phyloP scores from a whole-genome alignment of 2,329 filamentous ascomycete genomes.

The Waltergamsia citrina region DNA sequence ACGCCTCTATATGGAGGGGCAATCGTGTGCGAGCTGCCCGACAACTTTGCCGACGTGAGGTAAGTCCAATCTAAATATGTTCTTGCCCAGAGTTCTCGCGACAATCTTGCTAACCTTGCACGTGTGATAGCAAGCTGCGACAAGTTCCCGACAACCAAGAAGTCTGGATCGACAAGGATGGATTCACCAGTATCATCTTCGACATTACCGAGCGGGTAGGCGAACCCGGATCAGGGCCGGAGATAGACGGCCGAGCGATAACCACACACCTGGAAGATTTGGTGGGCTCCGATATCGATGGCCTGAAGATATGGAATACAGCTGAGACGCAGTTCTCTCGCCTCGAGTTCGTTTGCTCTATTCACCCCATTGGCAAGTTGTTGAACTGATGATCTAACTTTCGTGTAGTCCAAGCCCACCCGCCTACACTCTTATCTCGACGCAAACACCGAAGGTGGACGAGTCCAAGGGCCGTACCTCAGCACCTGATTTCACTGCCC shows the following conservation, averaged over 20 bases:
- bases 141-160: conserved; percentile 84
- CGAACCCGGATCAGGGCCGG: conserved; percentile 37
- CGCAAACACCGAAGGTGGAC: conserved; percentile 36
- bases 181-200: conserved; percentile 80
- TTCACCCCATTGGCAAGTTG: background rate
- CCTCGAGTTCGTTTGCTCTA: conserved; percentile 33
- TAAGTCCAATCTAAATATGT: conserved; percentile 23
- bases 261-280: conserved; percentile 62
- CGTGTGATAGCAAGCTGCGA: conserved; percentile 49
- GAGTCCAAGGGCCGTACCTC: conserved; percentile 22
- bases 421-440: conserved; percentile 62
- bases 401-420: conserved; percentile 33
- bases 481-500: conserved; percentile 57
- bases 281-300: conserved; percentile 53
- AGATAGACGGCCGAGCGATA: conserved; percentile 61
- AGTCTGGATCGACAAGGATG: conserved; percentile 76
- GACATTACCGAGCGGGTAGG: conserved; percentile 81
- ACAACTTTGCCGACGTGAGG: conserved; percentile 65
- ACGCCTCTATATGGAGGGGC: conserved; percentile 65
- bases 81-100: background rate
- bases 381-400: background rate
- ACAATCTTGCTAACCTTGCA: background rate
- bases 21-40: conserved; percentile 57
- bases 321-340: conserved; percentile 49
- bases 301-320: conserved; percentile 57